Base-by-base conservation (phyloP, 768 basidiomycete species). In the Sarcomyxa edulis region DNA sequence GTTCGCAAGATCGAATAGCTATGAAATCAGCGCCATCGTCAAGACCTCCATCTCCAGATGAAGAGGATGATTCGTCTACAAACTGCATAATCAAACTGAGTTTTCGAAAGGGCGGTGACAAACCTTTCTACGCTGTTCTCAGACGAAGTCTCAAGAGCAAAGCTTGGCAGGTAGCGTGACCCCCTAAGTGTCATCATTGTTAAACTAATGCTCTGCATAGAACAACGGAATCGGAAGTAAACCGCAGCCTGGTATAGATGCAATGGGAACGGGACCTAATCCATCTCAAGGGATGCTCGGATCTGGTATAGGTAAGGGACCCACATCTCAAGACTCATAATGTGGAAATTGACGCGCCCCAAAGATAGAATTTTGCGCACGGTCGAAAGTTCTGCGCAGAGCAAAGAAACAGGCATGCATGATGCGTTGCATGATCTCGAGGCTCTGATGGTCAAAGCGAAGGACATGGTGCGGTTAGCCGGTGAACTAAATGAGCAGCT, bases 91-190 rank as follows among this genome's bases (percentile, higher is more conserved):
- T 96, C 33, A 84, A 87, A 48, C 55, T 99, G 39, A 93, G 89
- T 59, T 97, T 99, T 58, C 72, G 95, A 29, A 88, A 81, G 55
- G 92, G 94, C 3, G 94, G 94, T 0, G 92, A 87, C 55, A 85
- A 85, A 58, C 48, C 72, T 1, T 85, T 91, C 48, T 97, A 99
- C 58, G 66, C 75, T 12, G 71, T 75, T 8, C 66, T 97, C 25
- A 89, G 84, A 58, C 69, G 76, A 14, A 75, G 79, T 30, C 53
- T 95, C 34, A 71, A 76, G 45, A 67, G 72, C 4, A 89, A 81
- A 54, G 74, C 72, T 24, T 95, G 93, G 93, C 80, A 85, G 68
- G 78, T 76, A 28, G 18, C 50, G n/a, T n/a, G n/a, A n/a, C n/a
- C n/a, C n/a, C n/a, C n/a, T 50, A 6, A 15, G 33, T 41, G 16